A percentile compares a stretch with the other conserved stretches of the same genome.
phyloP scores from a whole-genome alignment of 108 stramenopile genomes.

The Skeletonema tropicum region DNA sequence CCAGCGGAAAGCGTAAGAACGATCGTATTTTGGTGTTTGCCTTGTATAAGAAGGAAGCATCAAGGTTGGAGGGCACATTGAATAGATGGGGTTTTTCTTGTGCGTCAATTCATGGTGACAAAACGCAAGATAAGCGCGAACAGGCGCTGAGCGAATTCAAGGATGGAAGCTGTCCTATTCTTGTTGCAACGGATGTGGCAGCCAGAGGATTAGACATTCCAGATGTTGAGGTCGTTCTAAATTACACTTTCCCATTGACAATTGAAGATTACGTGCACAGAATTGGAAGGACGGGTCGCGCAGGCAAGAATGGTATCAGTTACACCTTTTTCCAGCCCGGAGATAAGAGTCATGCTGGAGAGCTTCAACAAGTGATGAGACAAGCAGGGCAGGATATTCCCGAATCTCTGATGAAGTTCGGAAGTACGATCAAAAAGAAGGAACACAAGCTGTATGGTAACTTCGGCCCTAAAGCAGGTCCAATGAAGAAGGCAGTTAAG shows the following conservation, averaged over 20 bases:
- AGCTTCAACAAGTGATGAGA: conserved; percentile 95
- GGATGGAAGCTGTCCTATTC: conserved; percentile 79
- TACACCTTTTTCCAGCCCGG: conserved; percentile 96
- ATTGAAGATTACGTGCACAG: conserved; percentile 97
- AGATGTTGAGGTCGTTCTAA: conserved; percentile 96
- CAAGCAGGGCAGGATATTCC: conserved; percentile 95
- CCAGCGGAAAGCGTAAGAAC: conserved; percentile 56
- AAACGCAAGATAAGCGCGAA: conserved; percentile 90
- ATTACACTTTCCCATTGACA: conserved; percentile 96
- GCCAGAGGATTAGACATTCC: conserved; percentile 98
- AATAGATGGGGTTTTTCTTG: conserved; percentile 68
- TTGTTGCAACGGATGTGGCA: conserved; percentile 98
- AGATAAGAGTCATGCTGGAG: conserved; percentile 96
- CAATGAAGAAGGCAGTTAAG: conserved; percentile 89
- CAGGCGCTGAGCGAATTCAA: conserved; percentile 92
- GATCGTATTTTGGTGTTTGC: conserved; percentile 94
- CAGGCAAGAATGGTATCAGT: conserved; percentile 96
- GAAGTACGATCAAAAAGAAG: conserved; percentile 99
- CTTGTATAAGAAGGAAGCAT: conserved; percentile 98
- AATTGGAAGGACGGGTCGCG: conserved; percentile 97
- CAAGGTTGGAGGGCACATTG: conserved; percentile 84
- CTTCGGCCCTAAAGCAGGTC: conserved; percentile 85
- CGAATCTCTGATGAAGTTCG: conserved; percentile 92
- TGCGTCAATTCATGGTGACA: conserved; percentile 97
- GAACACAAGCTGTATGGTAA: conserved; percentile 98